phyloP scores from a whole-genome alignment of 2,329 filamentous ascomycete species.

The Microthyrium microscopicum region DNA sequence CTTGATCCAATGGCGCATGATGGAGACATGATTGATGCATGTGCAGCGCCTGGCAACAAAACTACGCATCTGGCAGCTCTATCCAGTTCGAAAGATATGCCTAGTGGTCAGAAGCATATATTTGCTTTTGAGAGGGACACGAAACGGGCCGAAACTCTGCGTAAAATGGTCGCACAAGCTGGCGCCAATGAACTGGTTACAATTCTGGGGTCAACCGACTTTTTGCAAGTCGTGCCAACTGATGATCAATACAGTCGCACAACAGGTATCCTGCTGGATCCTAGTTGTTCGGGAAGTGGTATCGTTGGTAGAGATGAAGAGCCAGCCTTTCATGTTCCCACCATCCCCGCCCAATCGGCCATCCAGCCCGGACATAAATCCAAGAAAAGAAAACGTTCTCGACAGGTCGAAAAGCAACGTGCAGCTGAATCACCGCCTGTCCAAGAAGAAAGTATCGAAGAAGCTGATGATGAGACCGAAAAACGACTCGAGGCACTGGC shows the following conservation, averaged over 20 bases:
- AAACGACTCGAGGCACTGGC: constrained; percentile 58
- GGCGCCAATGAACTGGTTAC: constrained; percentile 50
- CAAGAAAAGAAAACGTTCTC: constrained; percentile 11
- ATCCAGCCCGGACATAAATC: constrained; percentile 11
- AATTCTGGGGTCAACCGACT: constrained; percentile 63
- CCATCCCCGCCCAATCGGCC: constrained; percentile 8
- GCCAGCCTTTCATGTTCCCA: constrained; percentile 46
- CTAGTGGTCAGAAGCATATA: constrained; percentile 30
- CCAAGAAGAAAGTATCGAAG: constrained; percentile 19
- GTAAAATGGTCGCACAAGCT: constrained; percentile 69
- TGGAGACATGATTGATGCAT: constrained; percentile 78
- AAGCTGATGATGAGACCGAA: constrained; percentile 27
- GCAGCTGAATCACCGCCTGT: constrained; percentile 4
- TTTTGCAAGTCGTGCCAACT: constrained; percentile 54
- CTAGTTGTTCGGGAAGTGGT: constrained; percentile 88
- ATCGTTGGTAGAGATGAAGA: constrained; percentile 79
- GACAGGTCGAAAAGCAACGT: constrained; percentile 15
- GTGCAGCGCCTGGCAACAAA: constrained; percentile 92
- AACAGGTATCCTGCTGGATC: constrained; percentile 71
- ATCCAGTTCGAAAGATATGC: constrained; percentile 20
- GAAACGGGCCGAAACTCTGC: constrained; percentile 53
- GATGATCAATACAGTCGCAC: constrained; percentile 33
- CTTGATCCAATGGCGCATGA: constrained; percentile 50
- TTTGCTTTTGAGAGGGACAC: constrained; percentile 68
- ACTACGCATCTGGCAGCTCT: constrained; percentile 84